These are phyloP conservation scores for Ceratocystis albifundus DNA, from an alignment of 2,329 filamentous ascomycete genomes.

Conservation along the genomic window DNA sequence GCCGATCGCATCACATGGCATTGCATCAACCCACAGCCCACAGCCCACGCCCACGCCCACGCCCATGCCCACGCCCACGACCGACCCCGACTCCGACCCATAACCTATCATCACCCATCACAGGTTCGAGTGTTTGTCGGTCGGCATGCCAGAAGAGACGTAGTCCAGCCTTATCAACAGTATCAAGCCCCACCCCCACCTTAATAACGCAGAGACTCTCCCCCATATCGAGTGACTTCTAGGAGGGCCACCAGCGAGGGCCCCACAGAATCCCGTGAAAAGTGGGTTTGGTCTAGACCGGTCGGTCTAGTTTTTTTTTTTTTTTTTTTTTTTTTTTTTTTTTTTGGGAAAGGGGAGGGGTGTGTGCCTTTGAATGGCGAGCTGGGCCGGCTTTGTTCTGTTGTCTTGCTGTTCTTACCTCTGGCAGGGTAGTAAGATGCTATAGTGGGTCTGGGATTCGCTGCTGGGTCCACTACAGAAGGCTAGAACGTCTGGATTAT, in stretches of 20 bases:
- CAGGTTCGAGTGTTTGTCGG: too few species aligned
- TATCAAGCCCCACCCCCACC: background rate
- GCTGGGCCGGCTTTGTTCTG: background rate
- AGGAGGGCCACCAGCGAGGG: background rate
- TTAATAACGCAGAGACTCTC: background rate
- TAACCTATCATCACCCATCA: too few species aligned
- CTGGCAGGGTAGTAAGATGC: background rate
- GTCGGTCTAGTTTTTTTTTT: background rate
- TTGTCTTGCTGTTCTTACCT: background rate
- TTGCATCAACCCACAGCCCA: too few species aligned
- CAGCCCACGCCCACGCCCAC: too few species aligned
- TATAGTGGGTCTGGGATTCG: background rate
- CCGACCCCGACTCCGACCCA: too few species aligned
- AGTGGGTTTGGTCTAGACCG: background rate
- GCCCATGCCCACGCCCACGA: too few species aligned
- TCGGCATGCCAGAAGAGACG: background rate
- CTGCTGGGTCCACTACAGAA: background rate
- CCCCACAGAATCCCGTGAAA: background rate
- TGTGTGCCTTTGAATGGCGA: background rate
- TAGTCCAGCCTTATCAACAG: background rate
- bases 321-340: background rate
- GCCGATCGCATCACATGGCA: too few species aligned
- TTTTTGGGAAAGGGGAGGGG: background rate
- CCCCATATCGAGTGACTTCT: too few species aligned
- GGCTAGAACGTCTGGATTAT: background rate